These are phyloP conservation scores for Astrocystis sublimbata DNA, from an alignment of 495 filamentous ascomycete species.

Conservation along the genomic window DNA sequence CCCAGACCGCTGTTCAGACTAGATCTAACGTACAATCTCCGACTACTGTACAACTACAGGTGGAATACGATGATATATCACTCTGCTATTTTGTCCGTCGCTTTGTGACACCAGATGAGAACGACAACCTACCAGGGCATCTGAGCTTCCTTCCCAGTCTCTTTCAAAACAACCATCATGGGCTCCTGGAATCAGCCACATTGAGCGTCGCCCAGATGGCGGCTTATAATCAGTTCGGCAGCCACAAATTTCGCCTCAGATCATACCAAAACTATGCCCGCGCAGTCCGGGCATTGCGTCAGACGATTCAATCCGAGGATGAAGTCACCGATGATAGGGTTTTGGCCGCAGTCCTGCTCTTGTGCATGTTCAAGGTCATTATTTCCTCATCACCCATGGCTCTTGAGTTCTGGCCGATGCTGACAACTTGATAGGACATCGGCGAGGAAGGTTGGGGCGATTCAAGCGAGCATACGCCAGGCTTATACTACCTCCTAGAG, in stretches of 20 bases:
- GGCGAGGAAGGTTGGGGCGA: conserved; percentile 17
- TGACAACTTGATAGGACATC: conserved; percentile 14
- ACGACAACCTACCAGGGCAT: conserved; percentile 26
- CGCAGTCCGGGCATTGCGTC: conserved; percentile 17
- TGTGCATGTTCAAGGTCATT: conserved; percentile 20
- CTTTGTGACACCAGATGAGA: conserved; percentile 25
- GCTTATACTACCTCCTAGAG: conserved; percentile 21
- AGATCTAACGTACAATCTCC: not conserved
- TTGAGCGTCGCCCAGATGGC: conserved; percentile 28
- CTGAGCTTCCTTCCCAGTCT: conserved; percentile 27
- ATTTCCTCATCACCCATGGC: not conserved
- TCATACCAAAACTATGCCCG: conserved; percentile 24
- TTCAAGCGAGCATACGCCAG: conserved; percentile 13
- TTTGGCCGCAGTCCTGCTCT: conserved; percentile 15
- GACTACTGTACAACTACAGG: conserved; percentile 8
- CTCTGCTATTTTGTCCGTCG: conserved; percentile 29
- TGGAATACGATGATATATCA: conserved; percentile 26
- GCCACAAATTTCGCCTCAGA: conserved; percentile 22
- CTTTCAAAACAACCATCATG: conserved; percentile 20
- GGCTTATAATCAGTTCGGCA: conserved; percentile 30
- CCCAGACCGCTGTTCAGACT: not conserved
- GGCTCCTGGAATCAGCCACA: conserved; percentile 24
- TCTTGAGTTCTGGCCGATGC: not conserved
- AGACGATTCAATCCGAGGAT: conserved; percentile 19
- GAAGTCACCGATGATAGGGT: conserved; percentile 27